Conservation (phyloP, 805 yeast genomes). For the Diddensiella transvaalensis region DNA sequence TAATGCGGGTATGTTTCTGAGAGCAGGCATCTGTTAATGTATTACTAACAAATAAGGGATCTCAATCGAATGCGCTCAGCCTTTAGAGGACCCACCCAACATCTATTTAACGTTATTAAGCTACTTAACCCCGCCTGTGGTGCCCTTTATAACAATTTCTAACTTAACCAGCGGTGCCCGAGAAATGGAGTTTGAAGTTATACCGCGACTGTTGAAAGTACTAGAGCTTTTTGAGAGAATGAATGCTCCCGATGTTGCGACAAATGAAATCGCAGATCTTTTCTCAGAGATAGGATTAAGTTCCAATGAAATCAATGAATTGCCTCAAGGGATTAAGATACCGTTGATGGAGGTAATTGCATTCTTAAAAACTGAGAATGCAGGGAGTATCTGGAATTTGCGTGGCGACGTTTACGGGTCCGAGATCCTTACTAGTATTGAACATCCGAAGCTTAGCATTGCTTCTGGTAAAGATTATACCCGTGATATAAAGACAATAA, state of each 20-base stretch:
- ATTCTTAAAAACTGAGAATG: conserved; percentile 1
- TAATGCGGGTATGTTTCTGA: conserved; percentile 30
- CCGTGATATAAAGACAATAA: conserved; percentile 41
- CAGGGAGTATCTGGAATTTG: conserved; percentile 26
- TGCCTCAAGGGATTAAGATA: conserved; percentile 66
- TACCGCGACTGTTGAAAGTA: conserved; percentile 12
- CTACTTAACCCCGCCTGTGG: conserved; percentile 38
- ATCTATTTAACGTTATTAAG: conserved; percentile 54
- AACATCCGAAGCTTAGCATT: conserved; percentile 41
- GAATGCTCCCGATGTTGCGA: conserved; percentile 47
- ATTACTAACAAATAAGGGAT: conserved; percentile 4
- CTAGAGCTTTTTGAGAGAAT: conserved; percentile 14
- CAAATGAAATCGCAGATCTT: conserved; percentile 54
- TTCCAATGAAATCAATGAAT: conserved; percentile 53
- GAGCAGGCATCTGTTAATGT: not conserved
- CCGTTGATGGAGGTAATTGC: conserved; percentile 53
- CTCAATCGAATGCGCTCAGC: conserved; percentile 35
- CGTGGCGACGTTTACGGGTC: not conserved
- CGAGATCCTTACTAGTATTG: not conserved
- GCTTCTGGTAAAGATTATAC: conserved; percentile 66
- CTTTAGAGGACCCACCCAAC: conserved; percentile 58
- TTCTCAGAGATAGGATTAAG: conserved; percentile 55
- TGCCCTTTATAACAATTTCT: conserved; percentile 15
- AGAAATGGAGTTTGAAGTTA: conserved; percentile 11
- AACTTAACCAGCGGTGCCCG: conserved; percentile 10